Conservation (phyloP, 2,329 filamentous ascomycete genomes). For the Hawksworthiomyces lignivorus region DNA sequence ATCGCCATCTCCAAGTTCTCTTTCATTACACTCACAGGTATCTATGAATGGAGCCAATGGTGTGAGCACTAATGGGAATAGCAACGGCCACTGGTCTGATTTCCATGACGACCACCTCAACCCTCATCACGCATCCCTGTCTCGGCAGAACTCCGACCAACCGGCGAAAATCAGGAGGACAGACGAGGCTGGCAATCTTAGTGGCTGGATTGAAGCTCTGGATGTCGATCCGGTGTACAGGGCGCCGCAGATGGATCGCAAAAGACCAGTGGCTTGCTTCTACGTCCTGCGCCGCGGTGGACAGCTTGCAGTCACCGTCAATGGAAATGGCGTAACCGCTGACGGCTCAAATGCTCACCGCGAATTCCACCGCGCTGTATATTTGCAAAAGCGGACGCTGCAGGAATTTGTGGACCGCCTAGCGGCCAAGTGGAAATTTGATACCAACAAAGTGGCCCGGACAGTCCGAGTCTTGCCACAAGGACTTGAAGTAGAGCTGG, state of each 20-base stretch:
- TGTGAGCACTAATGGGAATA: slow-evolving; percentile 33
- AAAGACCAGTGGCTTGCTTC: slow-evolving; percentile 78
- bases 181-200: slow-evolving; percentile 57
- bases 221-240: slow-evolving; percentile 84
- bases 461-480: slow-evolving; percentile 65
- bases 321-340: not conserved
- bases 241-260: slow-evolving; percentile 60
- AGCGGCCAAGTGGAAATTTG: slow-evolving; percentile 72
- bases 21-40: slow-evolving; percentile 52
- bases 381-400: slow-evolving; percentile 69
- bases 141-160: slow-evolving; percentile 43
- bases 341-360: slow-evolving; percentile 14
- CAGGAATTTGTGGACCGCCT: slow-evolving; percentile 67
- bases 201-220: slow-evolving; percentile 82
- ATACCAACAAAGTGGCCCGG: slow-evolving; percentile 61
- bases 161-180: slow-evolving; percentile 44
- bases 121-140: slow-evolving; percentile 31
- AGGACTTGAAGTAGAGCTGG: slow-evolving; percentile 76
- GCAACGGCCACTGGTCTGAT: slow-evolving; percentile 9
- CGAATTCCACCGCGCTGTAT: slow-evolving; percentile 75
- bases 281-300: slow-evolving; percentile 58
- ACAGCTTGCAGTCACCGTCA: slow-evolving; percentile 23
- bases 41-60: slow-evolving; percentile 43
- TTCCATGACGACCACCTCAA: slow-evolving; percentile 8
- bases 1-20: slow-evolving; percentile 58